phyloP scores from a whole-genome alignment of 1,284 basidiomycete species.

The Ustilago shanxiensis region DNA sequence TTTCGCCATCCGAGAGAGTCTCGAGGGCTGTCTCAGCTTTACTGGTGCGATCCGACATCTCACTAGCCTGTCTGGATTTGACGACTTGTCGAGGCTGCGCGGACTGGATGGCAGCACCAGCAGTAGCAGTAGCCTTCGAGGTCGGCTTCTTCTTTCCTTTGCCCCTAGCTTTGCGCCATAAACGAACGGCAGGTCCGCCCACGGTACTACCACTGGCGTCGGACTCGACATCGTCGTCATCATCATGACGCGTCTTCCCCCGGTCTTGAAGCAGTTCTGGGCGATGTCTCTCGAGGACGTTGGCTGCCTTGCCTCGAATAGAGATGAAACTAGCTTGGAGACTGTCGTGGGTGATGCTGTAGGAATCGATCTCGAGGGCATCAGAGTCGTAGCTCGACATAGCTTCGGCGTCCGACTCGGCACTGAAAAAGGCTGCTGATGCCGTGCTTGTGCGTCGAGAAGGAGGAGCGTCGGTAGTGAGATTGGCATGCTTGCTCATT shows the following conservation, averaged over 20 bases:
- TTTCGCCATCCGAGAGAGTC: conserved; percentile 20
- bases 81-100: background rate
- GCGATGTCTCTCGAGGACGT: conserved; percentile 39
- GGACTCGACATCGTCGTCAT: conserved; percentile 31
- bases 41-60: conserved; percentile 38
- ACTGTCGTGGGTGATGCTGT: conserved; percentile 19
- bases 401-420: conserved; percentile 34
- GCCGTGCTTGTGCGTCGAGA: conserved; percentile 34
- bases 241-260: conserved; percentile 4
- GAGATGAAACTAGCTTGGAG: conserved; percentile 27
- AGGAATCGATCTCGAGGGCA: conserved; percentile 23
- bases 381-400: conserved; percentile 44
- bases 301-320: conserved; percentile 1
- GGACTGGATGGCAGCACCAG: background rate
- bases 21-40: conserved; percentile 45
- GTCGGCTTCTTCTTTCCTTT: conserved; percentile 38
- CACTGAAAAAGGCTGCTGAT: conserved; percentile 53
- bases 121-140: background rate
- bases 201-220: conserved; percentile 57
- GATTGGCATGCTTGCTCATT: background rate
- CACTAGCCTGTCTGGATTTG: conserved; percentile 19
- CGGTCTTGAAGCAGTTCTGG: conserved; percentile 48
- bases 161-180: conserved; percentile 58
- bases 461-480: conserved; percentile 4
- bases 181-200: conserved; percentile 48